Percentiles rank a stretch among this genome's conserved stretches.
These are phyloP conservation scores for Naganishia albida DNA, from an alignment of 1,284 basidiomycete species.

Conservation along the genomic window DNA sequence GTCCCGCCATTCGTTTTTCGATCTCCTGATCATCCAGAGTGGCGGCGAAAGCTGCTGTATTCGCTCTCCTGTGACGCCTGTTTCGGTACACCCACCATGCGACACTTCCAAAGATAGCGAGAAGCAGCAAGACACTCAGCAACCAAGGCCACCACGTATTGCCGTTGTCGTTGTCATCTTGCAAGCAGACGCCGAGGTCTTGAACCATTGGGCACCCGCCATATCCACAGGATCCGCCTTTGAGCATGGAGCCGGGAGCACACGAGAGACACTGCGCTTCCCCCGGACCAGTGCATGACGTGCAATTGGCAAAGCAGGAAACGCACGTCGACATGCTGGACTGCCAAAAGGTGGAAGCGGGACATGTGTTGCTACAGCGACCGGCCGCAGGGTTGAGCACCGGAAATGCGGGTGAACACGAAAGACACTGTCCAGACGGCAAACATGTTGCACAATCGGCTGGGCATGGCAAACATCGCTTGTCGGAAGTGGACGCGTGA, in stretches of 20 bases:
- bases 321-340: slow-evolving; percentile 39
- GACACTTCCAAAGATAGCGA: slow-evolving; percentile 31
- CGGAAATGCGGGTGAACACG: slow-evolving; percentile 50
- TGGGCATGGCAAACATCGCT: slow-evolving; percentile 49
- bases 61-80: slow-evolving; percentile 41
- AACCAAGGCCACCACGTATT: slow-evolving; percentile 36
- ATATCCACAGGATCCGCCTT: slow-evolving; percentile 45
- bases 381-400: slow-evolving; percentile 42
- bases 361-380: slow-evolving; percentile 51
- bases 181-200: slow-evolving; percentile 52
- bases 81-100: slow-evolving; percentile 42
- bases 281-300: slow-evolving; percentile 44
- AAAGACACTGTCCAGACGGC: slow-evolving; percentile 39
- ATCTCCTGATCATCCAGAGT: slow-evolving; percentile 42
- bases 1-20: slow-evolving; percentile 33
- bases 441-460: slow-evolving; percentile 53
- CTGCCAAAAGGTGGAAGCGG: slow-evolving; percentile 47
- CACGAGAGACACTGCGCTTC: slow-evolving; percentile 50
- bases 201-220: slow-evolving; percentile 41
- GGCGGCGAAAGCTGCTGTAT: slow-evolving; percentile 44
- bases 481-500: slow-evolving; percentile 39
- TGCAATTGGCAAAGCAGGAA: slow-evolving; percentile 48
- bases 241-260: slow-evolving; percentile 40
- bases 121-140: slow-evolving; percentile 36
- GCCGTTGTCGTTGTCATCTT: slow-evolving; percentile 29